Conservation (phyloP, 2,329 filamentous ascomycete species). For the Xylariales sp. region DNA sequence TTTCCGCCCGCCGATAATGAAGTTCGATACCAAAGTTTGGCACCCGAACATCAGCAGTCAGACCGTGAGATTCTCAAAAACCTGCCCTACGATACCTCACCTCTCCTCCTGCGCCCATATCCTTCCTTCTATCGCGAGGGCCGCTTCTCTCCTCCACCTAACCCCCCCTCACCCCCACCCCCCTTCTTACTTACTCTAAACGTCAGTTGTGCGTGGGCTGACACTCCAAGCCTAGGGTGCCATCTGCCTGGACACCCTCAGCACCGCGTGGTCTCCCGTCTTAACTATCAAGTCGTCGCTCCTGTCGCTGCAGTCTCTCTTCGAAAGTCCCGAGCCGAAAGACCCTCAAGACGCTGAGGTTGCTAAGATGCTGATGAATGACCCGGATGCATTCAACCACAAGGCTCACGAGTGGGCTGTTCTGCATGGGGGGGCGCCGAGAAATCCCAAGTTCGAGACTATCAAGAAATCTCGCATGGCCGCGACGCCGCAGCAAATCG, state of each 20-base stretch:
- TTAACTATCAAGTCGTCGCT: conserved; percentile 94
- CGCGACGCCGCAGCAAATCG: conserved; percentile 44
- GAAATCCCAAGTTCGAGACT: conserved; percentile 20
- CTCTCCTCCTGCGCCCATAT: no score
- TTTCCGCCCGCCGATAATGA: conserved; percentile 88
- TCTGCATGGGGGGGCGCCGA: conserved; percentile 72
- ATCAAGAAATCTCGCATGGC: conserved; percentile 15
- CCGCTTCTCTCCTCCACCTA: no score
- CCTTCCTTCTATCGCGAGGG: no score
- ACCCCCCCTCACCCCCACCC: neutral
- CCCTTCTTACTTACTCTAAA: neutral
- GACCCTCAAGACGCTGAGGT: conserved; percentile 97
- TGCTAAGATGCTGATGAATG: conserved; percentile 78
- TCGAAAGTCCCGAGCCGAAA: conserved; percentile 90
- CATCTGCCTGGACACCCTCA: conserved; percentile 92
- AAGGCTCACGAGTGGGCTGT: conserved; percentile 91
- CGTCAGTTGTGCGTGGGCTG: no score
- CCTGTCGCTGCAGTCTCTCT: conserved; percentile 86
- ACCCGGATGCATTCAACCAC: conserved; percentile 73
- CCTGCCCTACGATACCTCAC: no score
- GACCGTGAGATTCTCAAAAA: no score
- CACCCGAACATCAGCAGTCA: conserved; percentile 95
- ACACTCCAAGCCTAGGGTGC: conserved; percentile 60
- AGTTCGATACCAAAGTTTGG: conserved; percentile 91
- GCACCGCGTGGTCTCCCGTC: conserved; percentile 88